Evolutionary conservation across 805 yeast genomes (phyloP), one percentile per base, ranked within the genome.

Genomic region (Tetrapisispora fleetii): DNA sequence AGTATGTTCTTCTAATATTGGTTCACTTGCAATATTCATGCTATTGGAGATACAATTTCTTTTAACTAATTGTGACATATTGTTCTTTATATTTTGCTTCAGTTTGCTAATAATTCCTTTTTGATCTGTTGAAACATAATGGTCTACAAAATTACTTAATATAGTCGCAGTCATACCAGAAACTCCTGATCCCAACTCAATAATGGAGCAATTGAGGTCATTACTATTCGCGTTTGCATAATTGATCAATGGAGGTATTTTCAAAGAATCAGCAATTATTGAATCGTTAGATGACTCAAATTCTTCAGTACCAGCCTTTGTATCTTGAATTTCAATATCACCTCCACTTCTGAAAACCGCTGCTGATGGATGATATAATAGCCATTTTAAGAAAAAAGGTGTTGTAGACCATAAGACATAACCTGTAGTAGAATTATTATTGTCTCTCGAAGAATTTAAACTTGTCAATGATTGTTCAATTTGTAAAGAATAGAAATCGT

Each of bases 381-480:
- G 45, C 70, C 70, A 66, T 33, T 53, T 54, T n/a, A 61, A 21
- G 41, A 66, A 64, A 46, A 60, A 61, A 2, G 62, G 63, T 1
- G 68, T 56, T 1, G 67, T 62, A 7, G 63, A 59, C 70, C 70
- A 66, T 9, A 65, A 50, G 5, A 66, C 69, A 48, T 58, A 66
- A 6, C 70, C 70, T 3, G 70, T 66, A 2, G 70, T 66, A 16
- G 70, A 66, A 45, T 65, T 66, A 21, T 55, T 54, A 44, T 65
- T 66, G 33, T 59, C 61, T 14, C 46, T 51, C 0, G 58, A 53
- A 3, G 70, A 66, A 37, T 54, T 52, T 9, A 65, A 49, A 24
- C 62, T 53, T 1, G 67, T 51, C 10, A 65, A 44, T 1, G 62
- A 57, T 49, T 65, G 69, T 27, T 57, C 55, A n/a, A 65, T 38